These are phyloP conservation scores for Lachancea mirantina DNA, from an alignment of 805 yeast genomes.

Conservation along the genomic window DNA sequence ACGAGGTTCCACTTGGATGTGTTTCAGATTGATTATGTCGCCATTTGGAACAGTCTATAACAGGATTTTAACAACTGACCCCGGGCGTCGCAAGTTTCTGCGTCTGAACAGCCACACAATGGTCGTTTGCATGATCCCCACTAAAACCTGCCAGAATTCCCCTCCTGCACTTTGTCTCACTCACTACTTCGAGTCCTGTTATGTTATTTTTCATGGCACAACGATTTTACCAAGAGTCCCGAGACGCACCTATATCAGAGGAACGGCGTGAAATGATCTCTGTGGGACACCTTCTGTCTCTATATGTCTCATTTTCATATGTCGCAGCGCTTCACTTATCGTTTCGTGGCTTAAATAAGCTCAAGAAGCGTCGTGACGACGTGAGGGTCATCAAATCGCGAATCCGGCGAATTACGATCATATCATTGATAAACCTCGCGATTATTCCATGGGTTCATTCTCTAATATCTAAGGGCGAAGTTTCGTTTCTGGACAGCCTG, in stretches of 20 bases:
- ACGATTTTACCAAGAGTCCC: not conserved
- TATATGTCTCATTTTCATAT: constrained; percentile 25
- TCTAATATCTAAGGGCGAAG: not conserved
- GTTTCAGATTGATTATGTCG: too few relatives aligned
- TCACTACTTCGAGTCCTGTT: not conserved
- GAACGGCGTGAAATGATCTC: not conserved
- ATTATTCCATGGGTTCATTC: constrained; percentile 16
- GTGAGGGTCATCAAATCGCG: constrained; percentile 22
- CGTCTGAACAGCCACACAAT: too few relatives aligned
- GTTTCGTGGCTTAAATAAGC: constrained; percentile 14
- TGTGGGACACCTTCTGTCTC: constrained; percentile 4
- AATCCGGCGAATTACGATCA: constrained; percentile 16
- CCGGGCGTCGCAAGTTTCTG: too few relatives aligned
- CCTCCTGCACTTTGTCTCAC: not conserved
- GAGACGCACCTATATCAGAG: constrained; percentile 1
- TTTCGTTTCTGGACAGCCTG: constrained; percentile 11
- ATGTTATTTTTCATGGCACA: not conserved
- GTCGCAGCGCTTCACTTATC: constrained; percentile 22
- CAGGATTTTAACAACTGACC: too few relatives aligned
- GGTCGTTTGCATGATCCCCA: too few relatives aligned
- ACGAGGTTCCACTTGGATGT: too few relatives aligned
- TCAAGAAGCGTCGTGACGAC: constrained; percentile 25
- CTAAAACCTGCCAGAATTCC: too few relatives aligned
- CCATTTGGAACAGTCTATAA: too few relatives aligned
- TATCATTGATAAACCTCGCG: constrained; percentile 15